Evolutionary conservation across 108 stramenopile species (phyloP).

Genomic region (Cyclotella choctawhatcheeana): DNA sequence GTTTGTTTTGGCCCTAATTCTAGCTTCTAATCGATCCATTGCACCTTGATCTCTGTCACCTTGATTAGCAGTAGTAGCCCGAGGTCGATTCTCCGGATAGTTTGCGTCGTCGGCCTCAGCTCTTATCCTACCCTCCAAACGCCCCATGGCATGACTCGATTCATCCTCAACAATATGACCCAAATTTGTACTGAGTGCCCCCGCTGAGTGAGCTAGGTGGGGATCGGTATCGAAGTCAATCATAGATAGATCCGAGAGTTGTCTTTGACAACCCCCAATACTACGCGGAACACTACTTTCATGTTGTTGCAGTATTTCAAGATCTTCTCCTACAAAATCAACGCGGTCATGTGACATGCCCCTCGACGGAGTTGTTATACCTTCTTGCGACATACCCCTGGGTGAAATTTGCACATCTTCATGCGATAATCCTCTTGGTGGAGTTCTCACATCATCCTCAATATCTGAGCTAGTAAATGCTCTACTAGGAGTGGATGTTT

Average conservation of each 20-base stretch:
- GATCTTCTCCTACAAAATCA: neutral
- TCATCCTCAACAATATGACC: neutral
- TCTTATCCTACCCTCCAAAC: too few relatives aligned
- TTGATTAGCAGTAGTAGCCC: neutral
- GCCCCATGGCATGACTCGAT: neutral
- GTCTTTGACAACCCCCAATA: slow-evolving; percentile 7
- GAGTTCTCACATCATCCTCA: too few relatives aligned
- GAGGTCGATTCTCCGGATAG: neutral
- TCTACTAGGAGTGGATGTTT: too few relatives aligned
- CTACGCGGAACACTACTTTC: slow-evolving; percentile 3
- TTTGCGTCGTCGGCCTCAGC: too few relatives aligned
- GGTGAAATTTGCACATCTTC: too few relatives aligned
- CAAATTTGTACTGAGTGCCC: neutral
- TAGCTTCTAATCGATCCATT: too few relatives aligned
- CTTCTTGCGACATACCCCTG: too few relatives aligned
- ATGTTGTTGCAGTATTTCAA: neutral
- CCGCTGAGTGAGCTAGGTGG: neutral
- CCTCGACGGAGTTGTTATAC: too few relatives aligned
- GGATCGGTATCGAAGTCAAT: neutral
- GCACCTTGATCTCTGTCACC: too few relatives aligned
- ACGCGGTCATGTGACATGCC: slow-evolving; percentile 6
- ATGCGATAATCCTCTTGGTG: too few relatives aligned
- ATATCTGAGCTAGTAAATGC: too few relatives aligned
- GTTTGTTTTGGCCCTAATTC: too few relatives aligned
- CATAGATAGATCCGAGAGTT: slow-evolving; percentile 16